Evolutionary conservation across 1,139 yeast species (phyloP).

Genomic region (Candida sanyaensis): DNA sequence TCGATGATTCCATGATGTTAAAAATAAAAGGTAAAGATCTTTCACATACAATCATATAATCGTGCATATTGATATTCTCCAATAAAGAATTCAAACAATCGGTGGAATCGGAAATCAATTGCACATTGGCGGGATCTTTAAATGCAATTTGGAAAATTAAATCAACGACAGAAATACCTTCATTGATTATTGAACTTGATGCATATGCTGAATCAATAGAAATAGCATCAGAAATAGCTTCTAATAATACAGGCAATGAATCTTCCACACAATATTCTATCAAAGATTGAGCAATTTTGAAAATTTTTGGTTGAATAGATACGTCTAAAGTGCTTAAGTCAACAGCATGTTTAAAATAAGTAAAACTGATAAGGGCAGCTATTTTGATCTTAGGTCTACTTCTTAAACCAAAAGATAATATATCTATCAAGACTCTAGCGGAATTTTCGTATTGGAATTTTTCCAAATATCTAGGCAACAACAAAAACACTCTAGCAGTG

Average conservation of each 20-base stretch:
- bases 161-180: constrained; percentile 38
- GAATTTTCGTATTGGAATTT: constrained; percentile 45
- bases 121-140: constrained; percentile 75
- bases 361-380: constrained; percentile 53
- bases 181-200: constrained; percentile 22
- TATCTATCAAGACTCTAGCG: constrained; percentile 35
- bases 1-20: constrained; percentile 26
- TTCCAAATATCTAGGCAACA: constrained; percentile 59
- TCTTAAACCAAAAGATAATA: constrained; percentile 27
- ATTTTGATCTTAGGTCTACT: constrained; percentile 27
- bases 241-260: constrained; percentile 75
- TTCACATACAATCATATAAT: constrained; percentile 51
- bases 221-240: constrained; percentile 61
- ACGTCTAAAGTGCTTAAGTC: constrained; percentile 27
- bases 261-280: constrained; percentile 76
- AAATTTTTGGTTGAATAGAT: constrained; percentile 27
- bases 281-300: constrained; percentile 39
- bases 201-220: constrained; percentile 42
- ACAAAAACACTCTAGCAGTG: constrained; percentile 45
- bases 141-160: constrained; percentile 65
- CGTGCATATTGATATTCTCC: constrained; percentile 42
- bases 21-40: constrained; percentile 56
- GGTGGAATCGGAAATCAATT: constrained; percentile 62
- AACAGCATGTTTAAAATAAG: constrained; percentile 53
- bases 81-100: constrained; percentile 63